Evolutionary conservation across 208 protist genomes (phyloP).

Genomic region (Trypanosoma mega): DNA sequence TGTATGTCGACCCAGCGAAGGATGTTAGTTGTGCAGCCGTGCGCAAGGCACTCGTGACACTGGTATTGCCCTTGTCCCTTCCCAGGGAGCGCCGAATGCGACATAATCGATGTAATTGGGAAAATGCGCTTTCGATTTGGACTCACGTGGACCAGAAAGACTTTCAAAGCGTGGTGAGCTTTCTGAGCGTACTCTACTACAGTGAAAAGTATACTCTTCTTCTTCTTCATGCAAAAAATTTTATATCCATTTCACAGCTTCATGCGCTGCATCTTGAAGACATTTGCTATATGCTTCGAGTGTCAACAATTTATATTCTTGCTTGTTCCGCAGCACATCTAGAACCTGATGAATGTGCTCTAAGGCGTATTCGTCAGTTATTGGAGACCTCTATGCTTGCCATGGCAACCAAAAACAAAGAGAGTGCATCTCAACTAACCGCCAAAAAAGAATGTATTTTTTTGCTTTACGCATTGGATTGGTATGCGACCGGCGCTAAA

Average conservation of each 20-base stretch:
- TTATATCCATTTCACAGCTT: neutral
- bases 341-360: too few relatives aligned
- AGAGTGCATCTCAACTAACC: neutral
- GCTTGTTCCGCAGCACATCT: conserved; percentile 2
- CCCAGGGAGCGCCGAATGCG: conserved; percentile 8
- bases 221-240: neutral
- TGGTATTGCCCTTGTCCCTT: conserved; percentile 1
- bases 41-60: neutral
- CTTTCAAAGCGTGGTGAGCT: conserved; percentile 4
- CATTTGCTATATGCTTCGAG: neutral
- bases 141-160: conserved; percentile 10
- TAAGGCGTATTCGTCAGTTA: too few relatives aligned
- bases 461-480: conserved; percentile 28
- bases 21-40: conserved; percentile 6
- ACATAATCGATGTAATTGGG: conserved; percentile 7
- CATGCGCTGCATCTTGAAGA: conserved; percentile 3
- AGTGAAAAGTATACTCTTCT: conserved; percentile 16
- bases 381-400: too few relatives aligned
- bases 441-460: conserved; percentile 23
- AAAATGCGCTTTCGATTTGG: conserved; percentile 18
- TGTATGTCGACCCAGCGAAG: conserved; percentile 18
- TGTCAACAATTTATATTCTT: conserved; percentile 22
- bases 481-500: conserved; percentile 10
- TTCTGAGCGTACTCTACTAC: conserved; percentile 21
- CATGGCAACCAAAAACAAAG: too few relatives aligned